These are phyloP conservation scores for Hericium rajendrae DNA, from an alignment of 768 basidiomycete species.

Conservation along the genomic window DNA sequence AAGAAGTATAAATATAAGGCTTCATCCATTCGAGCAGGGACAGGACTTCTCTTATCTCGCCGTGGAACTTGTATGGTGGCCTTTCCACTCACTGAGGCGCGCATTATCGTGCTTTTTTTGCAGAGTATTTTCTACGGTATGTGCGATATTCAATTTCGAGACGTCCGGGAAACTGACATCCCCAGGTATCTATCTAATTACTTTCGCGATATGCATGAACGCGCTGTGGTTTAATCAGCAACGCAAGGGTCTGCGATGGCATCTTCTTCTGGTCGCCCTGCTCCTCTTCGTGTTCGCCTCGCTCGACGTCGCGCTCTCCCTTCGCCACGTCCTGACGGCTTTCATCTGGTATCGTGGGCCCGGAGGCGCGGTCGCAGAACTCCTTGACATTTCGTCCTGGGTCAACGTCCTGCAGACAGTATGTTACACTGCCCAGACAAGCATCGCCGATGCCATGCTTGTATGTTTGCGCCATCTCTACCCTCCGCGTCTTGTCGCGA, in stretches of 20 bases:
- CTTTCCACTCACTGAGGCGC: background rate
- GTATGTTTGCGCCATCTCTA: constrained; percentile 15
- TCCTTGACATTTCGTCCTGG: constrained; percentile 28
- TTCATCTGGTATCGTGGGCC: constrained; percentile 25
- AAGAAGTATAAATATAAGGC: too few species aligned
- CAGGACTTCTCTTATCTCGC: too few species aligned
- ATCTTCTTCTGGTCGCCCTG: constrained; percentile 28
- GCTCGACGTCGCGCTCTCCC: constrained; percentile 29
- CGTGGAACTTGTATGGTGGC: background rate
- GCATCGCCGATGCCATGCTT: constrained; percentile 34
- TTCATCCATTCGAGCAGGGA: too few species aligned
- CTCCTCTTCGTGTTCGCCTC: constrained; percentile 32
- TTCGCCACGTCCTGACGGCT: constrained; percentile 33
- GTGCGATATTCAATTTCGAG: background rate
- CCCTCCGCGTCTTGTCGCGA: too few species aligned
- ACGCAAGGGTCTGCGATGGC: constrained; percentile 17
- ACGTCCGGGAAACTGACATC: background rate
- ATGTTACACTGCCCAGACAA: constrained; percentile 31
- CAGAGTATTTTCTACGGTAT: constrained; percentile 12
- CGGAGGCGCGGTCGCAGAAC: constrained; percentile 22
- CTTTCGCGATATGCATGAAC: constrained; percentile 20
- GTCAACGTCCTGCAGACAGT: constrained; percentile 34
- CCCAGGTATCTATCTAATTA: constrained; percentile 9
- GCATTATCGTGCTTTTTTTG: constrained; percentile 7
- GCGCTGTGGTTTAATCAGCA: constrained; percentile 23